Evolutionary conservation across 345 rosid genomes (phyloP).

Genomic region (Eucalyptus cladocalyx): DNA sequence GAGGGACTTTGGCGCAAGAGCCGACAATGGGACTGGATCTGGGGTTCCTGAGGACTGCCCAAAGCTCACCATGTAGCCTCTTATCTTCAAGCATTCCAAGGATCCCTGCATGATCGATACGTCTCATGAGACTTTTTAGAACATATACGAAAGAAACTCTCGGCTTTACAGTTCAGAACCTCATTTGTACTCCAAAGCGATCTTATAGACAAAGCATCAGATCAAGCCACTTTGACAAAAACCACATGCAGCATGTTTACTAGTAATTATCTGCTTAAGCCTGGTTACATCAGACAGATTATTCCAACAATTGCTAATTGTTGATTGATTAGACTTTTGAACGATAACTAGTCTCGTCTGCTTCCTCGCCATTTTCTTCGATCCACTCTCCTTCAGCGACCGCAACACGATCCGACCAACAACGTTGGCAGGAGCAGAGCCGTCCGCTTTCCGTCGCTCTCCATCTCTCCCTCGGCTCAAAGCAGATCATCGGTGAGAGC

Average conservation of each 20-base stretch:
- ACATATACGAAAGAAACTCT: neutral
- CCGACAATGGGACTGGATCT: slow-evolving; percentile 69
- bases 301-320: neutral
- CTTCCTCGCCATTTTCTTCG: neutral
- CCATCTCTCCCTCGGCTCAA: neutral
- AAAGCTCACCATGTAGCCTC: slow-evolving; percentile 81
- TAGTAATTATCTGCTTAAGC: neutral
- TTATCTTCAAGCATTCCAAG: slow-evolving; percentile 57
- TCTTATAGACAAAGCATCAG: neutral
- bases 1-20: slow-evolving; percentile 59
- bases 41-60: slow-evolving; percentile 83
- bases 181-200: neutral
- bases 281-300: neutral
- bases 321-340: neutral
- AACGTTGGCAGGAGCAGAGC: neutral
- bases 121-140: neutral
- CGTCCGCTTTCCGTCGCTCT: neutral
- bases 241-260: neutral
- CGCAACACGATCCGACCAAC: neutral
- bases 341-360: neutral
- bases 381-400: neutral
- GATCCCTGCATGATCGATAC: slow-evolving; percentile 41
- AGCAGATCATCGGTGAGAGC: neutral
- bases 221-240: neutral
- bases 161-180: neutral